Percentiles rank a stretch among this genome's conserved stretches.
Evolutionary conservation across 1,284 basidiomycete genomes (phyloP).

Genomic region (Moesziomyces sp.): DNA sequence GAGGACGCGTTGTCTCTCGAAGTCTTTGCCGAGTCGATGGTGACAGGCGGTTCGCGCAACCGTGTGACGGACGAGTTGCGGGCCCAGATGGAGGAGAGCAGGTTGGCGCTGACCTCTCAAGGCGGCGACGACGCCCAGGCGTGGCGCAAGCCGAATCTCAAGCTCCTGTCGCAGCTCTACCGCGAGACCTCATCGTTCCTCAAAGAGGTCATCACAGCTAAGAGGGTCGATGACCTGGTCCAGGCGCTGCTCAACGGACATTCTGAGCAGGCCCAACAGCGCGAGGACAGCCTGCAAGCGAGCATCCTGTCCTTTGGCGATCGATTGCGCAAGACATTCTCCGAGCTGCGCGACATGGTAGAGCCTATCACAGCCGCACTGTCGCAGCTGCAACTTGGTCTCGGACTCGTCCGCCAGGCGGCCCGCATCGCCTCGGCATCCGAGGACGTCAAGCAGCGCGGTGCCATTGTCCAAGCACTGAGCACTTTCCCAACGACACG

Average conservation of each 20-base stretch:
- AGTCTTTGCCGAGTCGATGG: slow-evolving; percentile 73
- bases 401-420: slow-evolving; percentile 72
- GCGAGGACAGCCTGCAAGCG: slow-evolving; percentile 66
- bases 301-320: slow-evolving; percentile 69
- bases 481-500: slow-evolving; percentile 61
- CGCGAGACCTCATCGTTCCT: slow-evolving; percentile 74
- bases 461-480: slow-evolving; percentile 52
- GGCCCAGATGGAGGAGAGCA: slow-evolving; percentile 23
- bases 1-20: slow-evolving; percentile 74
- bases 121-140: slow-evolving; percentile 16
- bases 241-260: slow-evolving; percentile 18
- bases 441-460: slow-evolving; percentile 32
- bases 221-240: slow-evolving; percentile 63
- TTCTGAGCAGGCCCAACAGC: slow-evolving; percentile 43
- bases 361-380: slow-evolving; percentile 76
- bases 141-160: slow-evolving; percentile 70
- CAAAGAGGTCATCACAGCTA: slow-evolving; percentile 43
- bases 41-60: slow-evolving; percentile 76
- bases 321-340: slow-evolving; percentile 69
- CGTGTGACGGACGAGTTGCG: slow-evolving; percentile 66
- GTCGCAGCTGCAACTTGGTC: slow-evolving; percentile 78
- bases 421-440: slow-evolving; percentile 29
- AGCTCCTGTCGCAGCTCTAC: slow-evolving; percentile 81
- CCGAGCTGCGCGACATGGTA: slow-evolving; percentile 76
- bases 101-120: slow-evolving; percentile 19